phyloP scores from a whole-genome alignment of 768 basidiomycete species.

The Xerocomellus amylosporus region DNA sequence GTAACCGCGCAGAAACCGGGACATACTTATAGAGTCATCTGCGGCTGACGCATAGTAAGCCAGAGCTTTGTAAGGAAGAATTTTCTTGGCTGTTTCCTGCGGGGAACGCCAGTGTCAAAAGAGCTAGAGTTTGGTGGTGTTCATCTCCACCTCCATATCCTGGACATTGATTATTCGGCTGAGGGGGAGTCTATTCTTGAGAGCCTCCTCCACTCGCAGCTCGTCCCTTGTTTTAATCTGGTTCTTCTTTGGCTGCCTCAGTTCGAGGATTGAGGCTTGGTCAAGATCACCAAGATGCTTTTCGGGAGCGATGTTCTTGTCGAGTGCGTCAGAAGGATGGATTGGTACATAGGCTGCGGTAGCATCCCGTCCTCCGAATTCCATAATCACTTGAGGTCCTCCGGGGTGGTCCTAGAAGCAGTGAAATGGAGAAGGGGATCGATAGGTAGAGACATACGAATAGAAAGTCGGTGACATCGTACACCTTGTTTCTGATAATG shows the following conservation, averaged over 20 bases:
- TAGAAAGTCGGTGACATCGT: constrained; percentile 82
- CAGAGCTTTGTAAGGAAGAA: constrained; percentile 71
- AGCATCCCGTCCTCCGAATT: constrained; percentile 85
- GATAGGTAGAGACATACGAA: constrained; percentile 39
- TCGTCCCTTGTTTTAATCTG: constrained; percentile 66
- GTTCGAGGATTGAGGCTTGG: constrained; percentile 37
- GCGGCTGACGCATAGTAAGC: constrained; percentile 86
- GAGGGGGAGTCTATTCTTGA: constrained; percentile 60
- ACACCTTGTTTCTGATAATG: constrained; percentile 75
- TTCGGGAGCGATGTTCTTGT: constrained; percentile 62
- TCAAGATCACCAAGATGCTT: constrained; percentile 73
- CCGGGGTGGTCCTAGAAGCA: constrained; percentile 68
- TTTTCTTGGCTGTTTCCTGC: constrained; percentile 69
- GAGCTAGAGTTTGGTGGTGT: background rate
- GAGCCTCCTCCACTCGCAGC: constrained; percentile 60
- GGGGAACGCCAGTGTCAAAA: background rate
- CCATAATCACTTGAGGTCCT: constrained; percentile 76
- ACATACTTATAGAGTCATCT: constrained; percentile 79
- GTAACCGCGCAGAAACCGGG: constrained; percentile 1
- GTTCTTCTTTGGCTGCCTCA: constrained; percentile 38
- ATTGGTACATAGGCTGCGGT: constrained; percentile 75
- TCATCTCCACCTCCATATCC: constrained; percentile 70
- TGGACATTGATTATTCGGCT: constrained; percentile 67
- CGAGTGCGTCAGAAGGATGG: constrained; percentile 79
- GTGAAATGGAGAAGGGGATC: background rate